These are phyloP conservation scores for Globisporangium cylindrosporum DNA, from an alignment of 352 stramenopile species.

Conservation along the genomic window DNA sequence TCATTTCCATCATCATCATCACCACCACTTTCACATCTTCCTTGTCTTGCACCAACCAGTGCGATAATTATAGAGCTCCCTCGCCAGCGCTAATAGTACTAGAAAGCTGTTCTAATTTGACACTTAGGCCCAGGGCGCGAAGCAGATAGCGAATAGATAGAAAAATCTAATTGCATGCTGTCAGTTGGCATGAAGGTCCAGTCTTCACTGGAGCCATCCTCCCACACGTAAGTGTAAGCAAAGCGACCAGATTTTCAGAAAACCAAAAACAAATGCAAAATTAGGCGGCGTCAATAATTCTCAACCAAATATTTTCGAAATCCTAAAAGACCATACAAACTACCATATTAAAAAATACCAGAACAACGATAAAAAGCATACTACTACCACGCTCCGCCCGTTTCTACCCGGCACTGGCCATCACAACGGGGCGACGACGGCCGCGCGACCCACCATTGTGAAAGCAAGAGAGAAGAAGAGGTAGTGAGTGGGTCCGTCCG, in stretches of 20 bases:
- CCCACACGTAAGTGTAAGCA: no score
- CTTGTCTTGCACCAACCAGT: background rate
- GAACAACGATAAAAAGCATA: background rate
- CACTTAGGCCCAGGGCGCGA: no score
- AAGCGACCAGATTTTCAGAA: no score
- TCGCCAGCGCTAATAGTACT: no score
- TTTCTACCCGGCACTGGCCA: slow-evolving; percentile 10
- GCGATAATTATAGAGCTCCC: no score
- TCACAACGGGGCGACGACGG: slow-evolving; percentile 1
- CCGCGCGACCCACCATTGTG: slow-evolving; percentile 9
- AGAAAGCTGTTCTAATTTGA: no score
- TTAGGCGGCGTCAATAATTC: background rate
- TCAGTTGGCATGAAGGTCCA: no score
- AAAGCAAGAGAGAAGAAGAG: slow-evolving; percentile 15
- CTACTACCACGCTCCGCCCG: background rate
- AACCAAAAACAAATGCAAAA: background rate
- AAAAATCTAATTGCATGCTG: no score
- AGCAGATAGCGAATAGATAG: no score
- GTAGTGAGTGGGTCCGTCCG: background rate
- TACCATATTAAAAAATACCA: background rate
- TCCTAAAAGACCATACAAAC: background rate
- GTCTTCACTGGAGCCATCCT: no score
- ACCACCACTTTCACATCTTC: background rate
- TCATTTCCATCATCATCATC: slow-evolving; percentile 6
- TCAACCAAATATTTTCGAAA: slow-evolving; percentile 1